Evolutionary conservation across 345 rosid species (phyloP).

Genomic region (Carallia brachiata): DNA sequence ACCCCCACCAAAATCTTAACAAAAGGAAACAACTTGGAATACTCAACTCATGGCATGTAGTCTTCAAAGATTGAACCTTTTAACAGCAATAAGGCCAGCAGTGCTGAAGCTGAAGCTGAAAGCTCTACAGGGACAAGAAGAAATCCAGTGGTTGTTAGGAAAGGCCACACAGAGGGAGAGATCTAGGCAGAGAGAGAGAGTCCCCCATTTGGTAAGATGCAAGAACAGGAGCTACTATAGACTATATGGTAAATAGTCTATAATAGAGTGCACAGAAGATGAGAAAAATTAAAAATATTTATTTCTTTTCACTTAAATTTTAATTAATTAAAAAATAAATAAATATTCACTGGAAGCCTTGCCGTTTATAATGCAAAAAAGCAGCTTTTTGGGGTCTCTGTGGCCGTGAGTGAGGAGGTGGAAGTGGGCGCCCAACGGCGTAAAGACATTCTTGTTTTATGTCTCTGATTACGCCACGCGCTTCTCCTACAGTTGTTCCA

Average conservation of each 20-base stretch:
- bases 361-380: background rate
- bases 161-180: slow-evolving; percentile 17
- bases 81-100: background rate
- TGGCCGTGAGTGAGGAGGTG: too few relatives aligned
- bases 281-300: slow-evolving; percentile 12
- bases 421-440: background rate
- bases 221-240: too few relatives aligned
- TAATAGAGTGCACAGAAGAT: slow-evolving; percentile 17
- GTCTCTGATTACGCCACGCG: slow-evolving; percentile 31
- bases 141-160: slow-evolving; percentile 37
- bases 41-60: slow-evolving; percentile 23
- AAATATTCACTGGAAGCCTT: background rate
- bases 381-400: slow-evolving; percentile 3
- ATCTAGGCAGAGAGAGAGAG: slow-evolving; percentile 34
- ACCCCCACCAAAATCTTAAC: background rate
- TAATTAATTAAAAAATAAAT: background rate
- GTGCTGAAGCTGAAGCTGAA: background rate
- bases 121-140: slow-evolving; percentile 8
- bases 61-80: slow-evolving; percentile 16
- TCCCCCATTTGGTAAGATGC: background rate
- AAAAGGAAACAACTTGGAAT: slow-evolving; percentile 8
- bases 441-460: slow-evolving; percentile 41
- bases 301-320: background rate
- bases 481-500: background rate
- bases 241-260: background rate